A percentile compares a stretch with the other conserved stretches of the same genome.
These are phyloP conservation scores for Leccinum olivaceoglutinosum DNA, from an alignment of 1,284 basidiomycete species.

Conservation along the genomic window DNA sequence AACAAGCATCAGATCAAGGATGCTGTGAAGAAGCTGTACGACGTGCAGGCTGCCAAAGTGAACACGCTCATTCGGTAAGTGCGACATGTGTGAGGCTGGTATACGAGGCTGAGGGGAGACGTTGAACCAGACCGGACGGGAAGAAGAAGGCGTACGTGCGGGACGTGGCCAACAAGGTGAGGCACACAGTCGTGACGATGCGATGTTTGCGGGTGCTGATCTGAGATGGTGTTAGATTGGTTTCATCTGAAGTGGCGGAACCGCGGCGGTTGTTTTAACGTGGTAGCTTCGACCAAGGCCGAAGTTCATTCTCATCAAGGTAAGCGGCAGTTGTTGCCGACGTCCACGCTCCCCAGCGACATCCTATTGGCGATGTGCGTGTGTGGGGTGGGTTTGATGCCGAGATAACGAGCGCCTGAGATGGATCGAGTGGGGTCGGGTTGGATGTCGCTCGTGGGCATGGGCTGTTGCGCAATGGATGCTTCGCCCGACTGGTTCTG, in stretches of 20 bases:
- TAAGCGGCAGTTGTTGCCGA: constrained; percentile 8
- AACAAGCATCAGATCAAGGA: constrained; percentile 99
- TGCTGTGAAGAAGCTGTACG: constrained; percentile 98
- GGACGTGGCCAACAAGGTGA: constrained; percentile 97
- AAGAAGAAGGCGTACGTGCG: constrained; percentile 99
- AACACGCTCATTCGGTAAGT: constrained; percentile 95
- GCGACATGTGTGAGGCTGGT: background rate
- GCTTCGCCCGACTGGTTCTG: background rate
- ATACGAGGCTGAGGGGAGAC: background rate
- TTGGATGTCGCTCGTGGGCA: constrained; percentile 15
- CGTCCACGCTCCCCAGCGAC: background rate
- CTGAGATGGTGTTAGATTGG: constrained; percentile 51
- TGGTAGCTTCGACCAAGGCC: constrained; percentile 18
- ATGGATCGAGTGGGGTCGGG: constrained; percentile 17
- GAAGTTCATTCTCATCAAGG: constrained; percentile 20
- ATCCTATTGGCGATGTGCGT: background rate
- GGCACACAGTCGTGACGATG: background rate
- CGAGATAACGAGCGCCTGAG: background rate
- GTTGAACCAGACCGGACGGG: constrained; percentile 79
- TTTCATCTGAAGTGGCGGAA: constrained; percentile 50
- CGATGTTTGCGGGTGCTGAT: constrained; percentile 2
- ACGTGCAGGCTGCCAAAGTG: constrained; percentile 92
- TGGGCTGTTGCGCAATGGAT: background rate
- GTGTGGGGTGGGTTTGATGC: background rate
- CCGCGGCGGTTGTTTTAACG: background rate